Evolutionary conservation across 169 alveolate genomes (phyloP).

Genomic region (Babesia divergens): DNA sequence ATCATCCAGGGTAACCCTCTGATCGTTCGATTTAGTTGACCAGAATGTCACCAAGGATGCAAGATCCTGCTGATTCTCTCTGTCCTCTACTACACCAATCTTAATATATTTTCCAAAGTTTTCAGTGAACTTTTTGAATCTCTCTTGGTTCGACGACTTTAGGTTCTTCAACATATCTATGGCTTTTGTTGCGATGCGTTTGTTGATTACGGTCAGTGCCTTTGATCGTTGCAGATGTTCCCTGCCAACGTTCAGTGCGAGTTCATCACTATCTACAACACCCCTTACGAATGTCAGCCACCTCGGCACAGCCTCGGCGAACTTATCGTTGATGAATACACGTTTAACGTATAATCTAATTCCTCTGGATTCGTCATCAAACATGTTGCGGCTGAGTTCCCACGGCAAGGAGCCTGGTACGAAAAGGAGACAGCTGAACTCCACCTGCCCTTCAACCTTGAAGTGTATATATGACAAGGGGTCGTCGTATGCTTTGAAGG

Average conservation of each 20-base stretch:
- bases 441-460: slow-evolving; percentile 99
- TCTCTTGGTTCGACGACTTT: slow-evolving; percentile 75
- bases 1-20: slow-evolving; percentile 86
- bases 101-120: slow-evolving; percentile 88
- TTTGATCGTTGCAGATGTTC: slow-evolving; percentile 93
- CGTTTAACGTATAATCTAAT: slow-evolving; percentile 95
- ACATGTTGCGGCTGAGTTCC: slow-evolving; percentile 83
- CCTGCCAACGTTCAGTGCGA: slow-evolving; percentile 96
- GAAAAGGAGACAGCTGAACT: slow-evolving; percentile 92
- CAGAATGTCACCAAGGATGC: slow-evolving; percentile 89
- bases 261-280: slow-evolving; percentile 96
- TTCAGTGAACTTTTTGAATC: slow-evolving; percentile 89
- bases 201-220: slow-evolving; percentile 91
- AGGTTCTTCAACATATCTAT: slow-evolving; percentile 88
- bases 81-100: slow-evolving; percentile 96
- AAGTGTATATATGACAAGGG: slow-evolving; percentile 97
- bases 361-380: slow-evolving; percentile 93
- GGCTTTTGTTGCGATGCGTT: slow-evolving; percentile 90
- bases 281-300: slow-evolving; percentile 95
- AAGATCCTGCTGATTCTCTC: slow-evolving; percentile 90
- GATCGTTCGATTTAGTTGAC: slow-evolving; percentile 78
- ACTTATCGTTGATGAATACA: slow-evolving; percentile 95
- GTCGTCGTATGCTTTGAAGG: slow-evolving; percentile 93
- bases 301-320: slow-evolving; percentile 92
- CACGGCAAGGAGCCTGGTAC: slow-evolving; percentile 91